Evolutionary conservation across 1,139 yeast species (phyloP), one percentile per base, ranked within the genome.

Genomic region (Taphrina communis): DNA sequence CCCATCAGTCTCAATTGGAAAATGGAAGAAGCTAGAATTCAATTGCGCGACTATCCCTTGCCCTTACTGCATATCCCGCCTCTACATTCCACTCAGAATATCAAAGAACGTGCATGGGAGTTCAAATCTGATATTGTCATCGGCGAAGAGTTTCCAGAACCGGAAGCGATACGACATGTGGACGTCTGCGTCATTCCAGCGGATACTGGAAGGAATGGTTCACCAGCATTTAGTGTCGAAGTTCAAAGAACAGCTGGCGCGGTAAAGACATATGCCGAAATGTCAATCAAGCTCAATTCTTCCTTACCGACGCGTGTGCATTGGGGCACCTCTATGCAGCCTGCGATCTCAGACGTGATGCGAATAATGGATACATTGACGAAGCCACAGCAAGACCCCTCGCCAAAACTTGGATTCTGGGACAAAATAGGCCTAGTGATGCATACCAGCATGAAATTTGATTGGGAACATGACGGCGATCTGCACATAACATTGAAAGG

Each of bases 281-380:
- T 91, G 72, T 78, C 80, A 12, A 82, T 90, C 71, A 81, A 80
- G 17, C 82, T 89, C 53, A 81, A 82, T 69, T 84, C 96, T 0
- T 80, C 81, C 21, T 77, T 78, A 8, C 87, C 94, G 0, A 85
- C 95, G 0, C 80, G 90, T 48, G 86, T 90, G 55, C 86, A 90
- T 0, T 92, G 97, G 96, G 96, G 97, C 39, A 87, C 88, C 48
- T 88, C 92, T 0, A 88, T 88, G 75, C 91, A 88, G 74, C 93
- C 96, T 51, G 95, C 92, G 0, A 83, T 93, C 52, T 93, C 91
- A 73, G 94, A 91, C 73, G 83, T 88, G 1, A 89, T 90, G 88
- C 80, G 86, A 69, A 89, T 87, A 70, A 83, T 93, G 73, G 97
- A 92, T 74, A 88, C 89, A 68, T 90, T 93, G 76, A 87, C 96